Percentiles rank a stretch among this genome's conserved stretches.
These are phyloP conservation scores for Aureobasidium zeae DNA, from an alignment of 2,329 filamentous ascomycete species.

Conservation along the genomic window DNA sequence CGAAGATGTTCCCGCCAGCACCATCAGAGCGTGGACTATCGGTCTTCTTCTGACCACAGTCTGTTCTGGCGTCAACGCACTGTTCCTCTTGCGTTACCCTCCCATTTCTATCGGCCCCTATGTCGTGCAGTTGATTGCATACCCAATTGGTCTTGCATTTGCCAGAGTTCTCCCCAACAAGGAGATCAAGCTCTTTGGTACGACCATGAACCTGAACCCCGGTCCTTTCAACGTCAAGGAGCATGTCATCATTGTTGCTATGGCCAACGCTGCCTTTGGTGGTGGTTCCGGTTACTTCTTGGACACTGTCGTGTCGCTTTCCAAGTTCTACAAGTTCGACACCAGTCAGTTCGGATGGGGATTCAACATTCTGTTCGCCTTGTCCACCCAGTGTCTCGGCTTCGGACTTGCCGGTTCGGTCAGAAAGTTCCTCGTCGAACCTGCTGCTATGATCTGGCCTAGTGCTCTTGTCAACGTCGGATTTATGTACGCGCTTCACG, in stretches of 20 bases:
- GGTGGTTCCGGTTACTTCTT: slow-evolving; percentile 22
- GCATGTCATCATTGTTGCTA: slow-evolving; percentile 23
- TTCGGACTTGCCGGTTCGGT: slow-evolving; percentile 79
- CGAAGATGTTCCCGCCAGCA: slow-evolving; percentile 55
- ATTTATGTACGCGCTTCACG: slow-evolving; percentile 60
- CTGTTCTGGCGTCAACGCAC: slow-evolving; percentile 58
- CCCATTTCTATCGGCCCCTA: slow-evolving; percentile 82
- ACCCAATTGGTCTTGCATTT: slow-evolving; percentile 74
- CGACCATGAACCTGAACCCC: slow-evolving; percentile 39
- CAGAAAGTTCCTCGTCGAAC: slow-evolving; percentile 69
- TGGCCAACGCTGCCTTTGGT: slow-evolving; percentile 48
- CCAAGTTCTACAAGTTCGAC: slow-evolving; percentile 73
- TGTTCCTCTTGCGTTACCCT: slow-evolving; percentile 83
- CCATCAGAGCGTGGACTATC: slow-evolving; percentile 55
- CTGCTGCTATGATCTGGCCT: slow-evolving; percentile 87
- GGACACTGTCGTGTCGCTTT: slow-evolving; percentile 22
- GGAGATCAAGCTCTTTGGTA: slow-evolving; percentile 53
- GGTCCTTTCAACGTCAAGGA: slow-evolving; percentile 41
- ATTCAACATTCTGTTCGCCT: slow-evolving; percentile 76
- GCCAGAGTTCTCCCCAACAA: slow-evolving; percentile 21
- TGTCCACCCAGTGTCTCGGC: slow-evolving; percentile 78
- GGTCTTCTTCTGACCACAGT: slow-evolving; percentile 52
- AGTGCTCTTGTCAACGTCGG: slow-evolving; percentile 84
- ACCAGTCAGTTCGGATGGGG: slow-evolving; percentile 48
- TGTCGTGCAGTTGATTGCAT: slow-evolving; percentile 73